Evolutionary conservation across 495 filamentous ascomycete species (phyloP).

Genomic region (Daldinia decipiens): DNA sequence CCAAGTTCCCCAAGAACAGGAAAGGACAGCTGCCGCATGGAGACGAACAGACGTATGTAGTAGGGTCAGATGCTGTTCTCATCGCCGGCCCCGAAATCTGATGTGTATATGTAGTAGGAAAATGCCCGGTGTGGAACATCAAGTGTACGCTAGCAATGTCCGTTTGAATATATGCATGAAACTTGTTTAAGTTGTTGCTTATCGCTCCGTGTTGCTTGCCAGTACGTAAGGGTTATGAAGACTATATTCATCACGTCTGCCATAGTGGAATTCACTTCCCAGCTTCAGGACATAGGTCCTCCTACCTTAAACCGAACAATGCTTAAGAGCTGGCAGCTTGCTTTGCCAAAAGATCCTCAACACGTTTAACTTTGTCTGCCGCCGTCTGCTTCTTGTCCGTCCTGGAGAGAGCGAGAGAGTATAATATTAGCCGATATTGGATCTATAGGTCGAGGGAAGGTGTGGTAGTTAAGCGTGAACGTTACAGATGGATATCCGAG

Average conservation of each 20-base stretch:
- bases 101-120: conserved; percentile 21
- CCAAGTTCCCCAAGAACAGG: neutral
- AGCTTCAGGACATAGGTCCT: neutral
- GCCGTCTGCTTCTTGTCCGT: conserved; percentile 62
- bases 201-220: neutral
- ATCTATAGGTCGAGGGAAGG: too few species aligned
- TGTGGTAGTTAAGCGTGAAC: too few species aligned
- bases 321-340: conserved; percentile 11
- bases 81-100: neutral
- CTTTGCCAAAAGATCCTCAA: conserved; percentile 54
- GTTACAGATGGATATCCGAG: too few species aligned
- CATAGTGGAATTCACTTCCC: neutral
- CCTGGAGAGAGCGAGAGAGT: conserved; percentile 30
- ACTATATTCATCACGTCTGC: neutral
- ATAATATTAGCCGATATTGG: neutral
- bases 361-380: conserved; percentile 58
- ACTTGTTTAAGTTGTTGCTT: neutral
- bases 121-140: neutral
- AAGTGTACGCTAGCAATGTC: conserved; percentile 24
- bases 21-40: neutral
- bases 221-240: neutral
- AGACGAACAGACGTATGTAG: neutral
- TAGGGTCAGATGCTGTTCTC: neutral
- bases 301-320: neutral
- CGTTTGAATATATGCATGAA: conserved; percentile 25